phyloP scores from a whole-genome alignment of 2,329 filamentous ascomycete genomes.

The Tolypocladium tropicale region DNA sequence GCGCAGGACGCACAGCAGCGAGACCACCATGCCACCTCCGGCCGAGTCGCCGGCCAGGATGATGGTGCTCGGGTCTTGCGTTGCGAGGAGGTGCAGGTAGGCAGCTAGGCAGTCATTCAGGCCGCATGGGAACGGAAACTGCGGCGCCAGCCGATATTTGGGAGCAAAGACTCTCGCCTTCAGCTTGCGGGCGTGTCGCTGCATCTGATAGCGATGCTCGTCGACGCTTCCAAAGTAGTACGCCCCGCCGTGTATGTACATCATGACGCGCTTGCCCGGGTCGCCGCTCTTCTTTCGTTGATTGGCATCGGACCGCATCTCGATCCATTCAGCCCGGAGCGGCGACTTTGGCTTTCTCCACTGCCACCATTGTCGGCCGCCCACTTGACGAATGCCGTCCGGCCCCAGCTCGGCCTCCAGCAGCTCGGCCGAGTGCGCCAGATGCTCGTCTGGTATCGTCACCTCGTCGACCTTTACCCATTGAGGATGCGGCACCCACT shows the following conservation, averaged over 20 bases:
- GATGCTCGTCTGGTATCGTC: conserved; percentile 51
- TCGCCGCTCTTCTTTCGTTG: conserved; percentile 54
- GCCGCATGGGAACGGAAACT: conserved; percentile 92
- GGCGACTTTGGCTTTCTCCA: conserved; percentile 61
- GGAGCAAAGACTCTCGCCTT: conserved; percentile 84
- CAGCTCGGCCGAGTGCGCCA: conserved; percentile 55
- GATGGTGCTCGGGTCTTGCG: conserved; percentile 71
- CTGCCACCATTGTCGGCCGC: conserved; percentile 81
- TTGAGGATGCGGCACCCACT: conserved; percentile 81
- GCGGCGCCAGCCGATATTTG: conserved; percentile 76
- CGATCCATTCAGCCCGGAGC: conserved; percentile 85
- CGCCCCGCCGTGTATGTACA: conserved; percentile 89
- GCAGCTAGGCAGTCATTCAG: conserved; percentile 82
- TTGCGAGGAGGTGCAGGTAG: conserved; percentile 71
- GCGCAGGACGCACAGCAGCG: conserved; percentile 67
- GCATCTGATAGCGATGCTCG: conserved; percentile 96
- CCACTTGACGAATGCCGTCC: conserved; percentile 63
- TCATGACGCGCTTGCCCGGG: conserved; percentile 65
- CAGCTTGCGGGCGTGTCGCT: conserved; percentile 87
- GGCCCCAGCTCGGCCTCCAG: conserved; percentile 67
- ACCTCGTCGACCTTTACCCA: conserved; percentile 76
- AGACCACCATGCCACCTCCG: conserved; percentile 81
- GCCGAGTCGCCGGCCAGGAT: conserved; percentile 88
- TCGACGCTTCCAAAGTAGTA: conserved; percentile 96
- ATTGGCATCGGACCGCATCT: conserved; percentile 71